A percentile compares a stretch with the other conserved stretches of the same genome.
These are phyloP conservation scores for Coemansia sp. DNA, from an alignment of 371 early-diverging fungal genomes.

Conservation along the genomic window DNA sequence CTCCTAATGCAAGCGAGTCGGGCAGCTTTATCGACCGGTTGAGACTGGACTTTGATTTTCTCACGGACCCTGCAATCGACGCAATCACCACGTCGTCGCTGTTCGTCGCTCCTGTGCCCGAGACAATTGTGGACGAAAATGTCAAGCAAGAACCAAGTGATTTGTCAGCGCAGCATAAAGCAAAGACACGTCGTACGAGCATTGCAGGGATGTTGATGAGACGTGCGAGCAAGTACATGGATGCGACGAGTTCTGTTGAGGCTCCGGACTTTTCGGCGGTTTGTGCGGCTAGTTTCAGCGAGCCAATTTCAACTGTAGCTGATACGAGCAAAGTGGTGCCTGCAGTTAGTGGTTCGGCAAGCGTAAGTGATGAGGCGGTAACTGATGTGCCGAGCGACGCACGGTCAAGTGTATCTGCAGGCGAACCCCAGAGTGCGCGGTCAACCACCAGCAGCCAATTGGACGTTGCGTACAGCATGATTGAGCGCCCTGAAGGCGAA, in stretches of 20 bases:
- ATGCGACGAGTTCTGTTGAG: neutral
- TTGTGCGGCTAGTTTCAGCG: neutral
- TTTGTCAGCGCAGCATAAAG: conserved; percentile 6
- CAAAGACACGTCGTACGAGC: conserved; percentile 27
- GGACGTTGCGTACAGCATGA: neutral
- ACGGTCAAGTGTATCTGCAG: neutral
- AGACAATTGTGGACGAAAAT: neutral
- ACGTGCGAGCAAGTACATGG: conserved; percentile 21
- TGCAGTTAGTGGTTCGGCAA: neutral
- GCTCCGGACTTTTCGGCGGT: neutral
- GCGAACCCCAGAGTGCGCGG: neutral
- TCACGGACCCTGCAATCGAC: conserved; percentile 30
- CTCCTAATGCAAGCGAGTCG: neutral
- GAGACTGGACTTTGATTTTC: conserved; percentile 33
- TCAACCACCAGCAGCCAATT: neutral
- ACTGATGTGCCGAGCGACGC: neutral
- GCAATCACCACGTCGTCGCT: conserved; percentile 30
- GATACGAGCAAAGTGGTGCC: neutral
- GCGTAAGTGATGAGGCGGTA: neutral
- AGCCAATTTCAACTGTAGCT: neutral
- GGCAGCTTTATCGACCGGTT: neutral
- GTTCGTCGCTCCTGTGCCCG: conserved; percentile 5
- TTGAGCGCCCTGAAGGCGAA: too few relatives aligned
- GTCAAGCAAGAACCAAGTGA: neutral
- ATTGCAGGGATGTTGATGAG: conserved; percentile 40